A percentile compares a stretch with the other conserved stretches of the same genome.
phyloP scores from a whole-genome alignment of 2,329 filamentous ascomycete genomes.

The Fonsecaea pedrosoi region DNA sequence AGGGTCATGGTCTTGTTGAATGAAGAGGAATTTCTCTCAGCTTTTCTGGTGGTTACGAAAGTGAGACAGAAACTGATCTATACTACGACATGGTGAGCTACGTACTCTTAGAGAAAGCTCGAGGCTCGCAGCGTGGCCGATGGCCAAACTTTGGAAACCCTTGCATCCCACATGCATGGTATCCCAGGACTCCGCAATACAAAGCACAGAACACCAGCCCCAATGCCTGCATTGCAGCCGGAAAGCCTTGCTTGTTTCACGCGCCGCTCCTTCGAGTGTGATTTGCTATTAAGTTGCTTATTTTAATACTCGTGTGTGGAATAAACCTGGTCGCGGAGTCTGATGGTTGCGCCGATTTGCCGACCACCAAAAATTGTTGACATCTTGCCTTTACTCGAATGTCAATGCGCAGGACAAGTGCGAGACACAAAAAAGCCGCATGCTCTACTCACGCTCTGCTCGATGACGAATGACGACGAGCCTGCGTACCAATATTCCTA shows the following conservation, averaged over 20 bases:
- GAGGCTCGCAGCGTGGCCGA: not conserved
- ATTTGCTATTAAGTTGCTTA: not conserved
- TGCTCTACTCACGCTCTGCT: constrained; percentile 12
- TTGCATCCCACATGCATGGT: not conserved
- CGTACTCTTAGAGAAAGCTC: not conserved
- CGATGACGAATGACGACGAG: not conserved
- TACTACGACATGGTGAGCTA: not conserved
- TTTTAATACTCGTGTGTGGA: not conserved
- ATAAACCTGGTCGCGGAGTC: constrained; percentile 3
- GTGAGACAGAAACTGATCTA: not conserved
- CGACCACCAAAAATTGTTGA: constrained; percentile 9
- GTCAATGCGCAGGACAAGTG: not conserved
- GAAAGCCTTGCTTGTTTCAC: not conserved
- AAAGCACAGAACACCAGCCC: not conserved
- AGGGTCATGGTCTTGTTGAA: not conserved
- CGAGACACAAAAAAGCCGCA: constrained; percentile 4
- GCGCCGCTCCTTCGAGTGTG: not conserved
- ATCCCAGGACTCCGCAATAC: not conserved
- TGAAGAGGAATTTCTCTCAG: not conserved
- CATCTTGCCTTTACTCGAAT: constrained; percentile 14
- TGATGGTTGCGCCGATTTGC: constrained; percentile 11
- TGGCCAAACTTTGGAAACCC: not conserved
- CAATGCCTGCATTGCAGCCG: not conserved
- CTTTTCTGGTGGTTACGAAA: not conserved
- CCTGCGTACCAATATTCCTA: not conserved